A percentile compares a stretch with the other conserved stretches of the same genome.
phyloP scores from a whole-genome alignment of 176 grass and related monocot species.

The Leersia perrieri region DNA sequence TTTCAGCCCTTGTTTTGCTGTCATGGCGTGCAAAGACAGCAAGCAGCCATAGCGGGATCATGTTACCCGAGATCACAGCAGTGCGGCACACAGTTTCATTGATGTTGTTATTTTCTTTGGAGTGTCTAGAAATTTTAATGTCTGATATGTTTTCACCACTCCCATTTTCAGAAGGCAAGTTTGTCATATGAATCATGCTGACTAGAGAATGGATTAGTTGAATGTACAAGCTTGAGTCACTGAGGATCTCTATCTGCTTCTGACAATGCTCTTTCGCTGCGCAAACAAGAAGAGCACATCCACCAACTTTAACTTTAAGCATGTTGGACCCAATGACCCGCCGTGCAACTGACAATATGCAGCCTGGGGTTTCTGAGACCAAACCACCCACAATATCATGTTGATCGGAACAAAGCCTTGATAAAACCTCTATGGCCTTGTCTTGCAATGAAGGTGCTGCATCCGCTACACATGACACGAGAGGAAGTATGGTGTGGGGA shows the following conservation, averaged over 20 bases:
- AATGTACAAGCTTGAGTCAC: conserved; percentile 67
- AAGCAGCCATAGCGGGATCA: conserved; percentile 93
- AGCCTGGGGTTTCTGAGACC: conserved; percentile 75
- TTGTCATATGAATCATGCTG: conserved; percentile 80
- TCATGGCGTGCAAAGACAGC: conserved; percentile 80
- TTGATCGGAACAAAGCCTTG: conserved; percentile 79
- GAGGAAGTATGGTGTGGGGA: conserved; percentile 81
- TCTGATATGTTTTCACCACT: conserved; percentile 64
- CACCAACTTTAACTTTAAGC: conserved; percentile 87
- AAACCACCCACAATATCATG: conserved; percentile 80
- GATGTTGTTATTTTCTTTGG: conserved; percentile 49
- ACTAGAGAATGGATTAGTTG: conserved; percentile 81
- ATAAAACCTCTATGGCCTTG: conserved; percentile 90
- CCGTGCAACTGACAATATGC: conserved; percentile 66
- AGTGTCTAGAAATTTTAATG: conserved; percentile 76
- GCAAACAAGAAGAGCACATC: conserved; percentile 89
- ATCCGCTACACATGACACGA: conserved; percentile 89
- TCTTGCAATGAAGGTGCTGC: conserved; percentile 84
- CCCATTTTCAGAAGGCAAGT: conserved; percentile 54
- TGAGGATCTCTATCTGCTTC: conserved; percentile 76
- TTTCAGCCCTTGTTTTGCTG: conserved; percentile 59
- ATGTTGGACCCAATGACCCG: conserved; percentile 66
- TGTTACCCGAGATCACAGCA: conserved; percentile 82
- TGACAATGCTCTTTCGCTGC: conserved; percentile 72
- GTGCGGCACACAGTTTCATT: conserved; percentile 57